These are phyloP conservation scores for Funneliformis geosporum DNA, from an alignment of 192 early-diverging fungal genomes.

Conservation along the genomic window DNA sequence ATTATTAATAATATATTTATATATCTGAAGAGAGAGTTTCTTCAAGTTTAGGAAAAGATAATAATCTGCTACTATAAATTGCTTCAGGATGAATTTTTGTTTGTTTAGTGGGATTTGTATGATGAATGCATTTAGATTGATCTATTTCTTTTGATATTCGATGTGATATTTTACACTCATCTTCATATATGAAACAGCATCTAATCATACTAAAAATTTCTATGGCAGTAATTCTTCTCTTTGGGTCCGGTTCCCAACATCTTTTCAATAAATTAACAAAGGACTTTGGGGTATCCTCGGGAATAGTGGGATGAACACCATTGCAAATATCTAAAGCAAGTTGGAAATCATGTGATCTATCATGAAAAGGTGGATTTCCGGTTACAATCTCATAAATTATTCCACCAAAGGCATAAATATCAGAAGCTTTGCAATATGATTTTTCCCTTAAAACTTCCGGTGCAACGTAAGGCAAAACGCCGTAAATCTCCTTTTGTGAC, in stretches of 20 bases:
- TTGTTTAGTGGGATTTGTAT: not conserved
- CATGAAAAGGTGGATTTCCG: not conserved
- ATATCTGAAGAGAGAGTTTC: not conserved
- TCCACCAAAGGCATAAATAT: slow-evolving; percentile 1
- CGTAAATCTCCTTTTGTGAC: not conserved
- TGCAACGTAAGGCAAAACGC: not conserved
- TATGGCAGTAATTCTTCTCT: not conserved
- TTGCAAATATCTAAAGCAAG: slow-evolving; percentile 6
- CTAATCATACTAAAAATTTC: slow-evolving; percentile 3
- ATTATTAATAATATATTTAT: too few species aligned
- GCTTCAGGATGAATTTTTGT: not conserved
- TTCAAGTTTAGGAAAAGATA: not conserved
- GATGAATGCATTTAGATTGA: not conserved
- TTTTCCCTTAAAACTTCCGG: not conserved
- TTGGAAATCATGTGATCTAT: not conserved
- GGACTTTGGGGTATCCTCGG: not conserved
- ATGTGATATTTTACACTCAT: not conserved
- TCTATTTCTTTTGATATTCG: not conserved
- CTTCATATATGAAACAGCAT: not conserved
- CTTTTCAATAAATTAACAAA: not conserved
- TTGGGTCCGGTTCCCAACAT: not conserved
- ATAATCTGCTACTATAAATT: not conserved
- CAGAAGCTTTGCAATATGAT: not conserved
- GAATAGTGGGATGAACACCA: not conserved
- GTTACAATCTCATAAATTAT: slow-evolving; percentile 3